Evolutionary conservation across 2,329 filamentous ascomycete genomes (phyloP).

Genomic region (Cladosporium cucumerinum): DNA sequence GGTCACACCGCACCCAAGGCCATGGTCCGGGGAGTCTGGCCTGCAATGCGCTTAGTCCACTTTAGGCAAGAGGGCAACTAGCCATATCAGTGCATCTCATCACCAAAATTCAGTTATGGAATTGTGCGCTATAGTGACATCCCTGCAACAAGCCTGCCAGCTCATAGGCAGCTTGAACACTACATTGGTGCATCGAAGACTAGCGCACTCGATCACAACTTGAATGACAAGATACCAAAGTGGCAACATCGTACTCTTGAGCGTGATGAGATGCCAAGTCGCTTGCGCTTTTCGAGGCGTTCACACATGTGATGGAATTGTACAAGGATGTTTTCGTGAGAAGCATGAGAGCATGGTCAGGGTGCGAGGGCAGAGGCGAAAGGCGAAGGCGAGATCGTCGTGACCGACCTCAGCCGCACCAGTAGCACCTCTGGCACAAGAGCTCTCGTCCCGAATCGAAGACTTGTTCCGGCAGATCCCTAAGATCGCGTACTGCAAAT

Average conservation of each 20-base stretch:
- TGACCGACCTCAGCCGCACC: not conserved
- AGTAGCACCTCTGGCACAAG: not conserved
- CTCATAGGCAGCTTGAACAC: not conserved
- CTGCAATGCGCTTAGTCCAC: not conserved
- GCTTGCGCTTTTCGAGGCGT: not conserved
- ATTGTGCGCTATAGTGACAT: not conserved
- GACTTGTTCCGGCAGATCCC: not conserved
- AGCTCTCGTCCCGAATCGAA: not conserved
- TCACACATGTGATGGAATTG: not conserved
- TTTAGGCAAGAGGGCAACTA: not conserved
- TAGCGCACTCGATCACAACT: not conserved
- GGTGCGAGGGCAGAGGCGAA: not conserved
- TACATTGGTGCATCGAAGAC: not conserved
- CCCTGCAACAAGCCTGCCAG: not conserved
- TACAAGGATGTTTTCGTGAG: not conserved
- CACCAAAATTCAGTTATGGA: not conserved
- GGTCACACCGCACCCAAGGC: not conserved
- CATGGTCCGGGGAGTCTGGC: not conserved
- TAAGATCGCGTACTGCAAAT: not conserved
- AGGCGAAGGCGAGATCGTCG: not conserved
- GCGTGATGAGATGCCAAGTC: not conserved
- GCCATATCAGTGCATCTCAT: not conserved
- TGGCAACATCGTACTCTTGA: not conserved
- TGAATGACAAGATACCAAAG: not conserved
- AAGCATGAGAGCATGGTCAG: not conserved